Percentiles rank a stretch among this genome's conserved stretches.
Conservation (phyloP, 2,329 filamentous ascomycete genomes). For the Trichoderma lentiforme region DNA sequence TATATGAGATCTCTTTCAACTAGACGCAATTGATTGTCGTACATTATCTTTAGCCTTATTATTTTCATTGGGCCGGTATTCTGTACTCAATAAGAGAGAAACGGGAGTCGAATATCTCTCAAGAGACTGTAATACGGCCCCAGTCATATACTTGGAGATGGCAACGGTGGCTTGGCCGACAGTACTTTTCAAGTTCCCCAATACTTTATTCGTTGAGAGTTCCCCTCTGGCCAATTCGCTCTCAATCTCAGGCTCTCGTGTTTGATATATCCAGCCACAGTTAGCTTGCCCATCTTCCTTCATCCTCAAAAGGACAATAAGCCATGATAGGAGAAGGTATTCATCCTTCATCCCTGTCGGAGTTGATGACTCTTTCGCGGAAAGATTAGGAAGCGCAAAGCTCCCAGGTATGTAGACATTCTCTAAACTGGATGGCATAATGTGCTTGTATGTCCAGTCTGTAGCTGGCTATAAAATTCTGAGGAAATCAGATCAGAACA, state of each 20-base stretch:
- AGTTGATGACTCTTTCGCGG: not conserved
- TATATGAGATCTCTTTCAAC: not conserved
- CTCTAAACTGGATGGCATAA: not conserved
- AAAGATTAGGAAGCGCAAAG: not conserved
- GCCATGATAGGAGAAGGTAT: conserved; percentile 42
- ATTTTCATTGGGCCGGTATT: not conserved
- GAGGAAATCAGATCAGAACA: not conserved
- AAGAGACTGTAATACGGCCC: not conserved
- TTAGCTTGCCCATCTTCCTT: conserved; percentile 36
- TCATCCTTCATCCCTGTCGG: conserved; percentile 28
- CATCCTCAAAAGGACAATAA: conserved; percentile 42
- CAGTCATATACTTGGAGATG: not conserved
- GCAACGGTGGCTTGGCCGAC: not conserved
- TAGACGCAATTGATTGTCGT: not conserved
- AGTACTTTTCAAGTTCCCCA: not conserved
- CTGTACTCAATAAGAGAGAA: not conserved
- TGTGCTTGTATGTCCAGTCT: not conserved
- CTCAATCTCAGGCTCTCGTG: not conserved
- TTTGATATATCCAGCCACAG: conserved; percentile 32
- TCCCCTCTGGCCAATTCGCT: not conserved
- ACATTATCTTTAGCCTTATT: not conserved
- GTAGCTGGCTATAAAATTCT: not conserved
- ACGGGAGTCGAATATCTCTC: not conserved
- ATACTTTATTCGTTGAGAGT: not conserved
- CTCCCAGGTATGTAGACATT: not conserved